Evolutionary conservation across 1,284 basidiomycete species (phyloP).

Genomic region (Microbotryum saponariae): DNA sequence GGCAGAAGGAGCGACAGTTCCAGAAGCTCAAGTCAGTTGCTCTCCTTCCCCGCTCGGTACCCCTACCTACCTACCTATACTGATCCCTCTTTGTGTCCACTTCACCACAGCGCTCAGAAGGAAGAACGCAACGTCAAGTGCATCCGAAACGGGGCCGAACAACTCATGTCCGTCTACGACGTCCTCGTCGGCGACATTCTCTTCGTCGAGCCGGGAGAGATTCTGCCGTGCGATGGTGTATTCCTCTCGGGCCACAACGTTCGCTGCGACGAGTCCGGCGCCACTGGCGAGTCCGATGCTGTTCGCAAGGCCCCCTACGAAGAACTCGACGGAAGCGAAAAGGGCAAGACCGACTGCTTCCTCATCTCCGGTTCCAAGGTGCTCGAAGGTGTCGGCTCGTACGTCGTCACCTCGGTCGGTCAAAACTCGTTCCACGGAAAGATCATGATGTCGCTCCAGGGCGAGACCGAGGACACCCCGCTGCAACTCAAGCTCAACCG

Average conservation of each 20-base stretch:
- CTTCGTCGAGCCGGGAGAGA: constrained; percentile 87
- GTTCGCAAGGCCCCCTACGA: constrained; percentile 80
- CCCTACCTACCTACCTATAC: background rate
- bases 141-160: constrained; percentile 73
- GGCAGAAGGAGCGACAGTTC: constrained; percentile 97
- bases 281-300: constrained; percentile 92
- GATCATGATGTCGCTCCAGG: constrained; percentile 85
- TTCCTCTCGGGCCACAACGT: constrained; percentile 89
- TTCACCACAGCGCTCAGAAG: constrained; percentile 60
- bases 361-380: constrained; percentile 90
- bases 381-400: constrained; percentile 86
- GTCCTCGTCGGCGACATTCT: constrained; percentile 91
- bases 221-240: constrained; percentile 90
- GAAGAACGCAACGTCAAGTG: constrained; percentile 91
- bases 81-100: background rate
- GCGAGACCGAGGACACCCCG: constrained; percentile 77
- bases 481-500: constrained; percentile 87
- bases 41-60: background rate
- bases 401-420: constrained; percentile 87
- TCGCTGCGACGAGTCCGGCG: constrained; percentile 91
- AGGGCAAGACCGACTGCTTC: constrained; percentile 77
- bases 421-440: constrained; percentile 88
- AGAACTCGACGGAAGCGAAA: constrained; percentile 55
- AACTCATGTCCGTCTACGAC: constrained; percentile 75
- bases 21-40: constrained; percentile 58